Conservation (phyloP, 2,329 filamentous ascomycete genomes). For the Dactylella cylindrospora region DNA sequence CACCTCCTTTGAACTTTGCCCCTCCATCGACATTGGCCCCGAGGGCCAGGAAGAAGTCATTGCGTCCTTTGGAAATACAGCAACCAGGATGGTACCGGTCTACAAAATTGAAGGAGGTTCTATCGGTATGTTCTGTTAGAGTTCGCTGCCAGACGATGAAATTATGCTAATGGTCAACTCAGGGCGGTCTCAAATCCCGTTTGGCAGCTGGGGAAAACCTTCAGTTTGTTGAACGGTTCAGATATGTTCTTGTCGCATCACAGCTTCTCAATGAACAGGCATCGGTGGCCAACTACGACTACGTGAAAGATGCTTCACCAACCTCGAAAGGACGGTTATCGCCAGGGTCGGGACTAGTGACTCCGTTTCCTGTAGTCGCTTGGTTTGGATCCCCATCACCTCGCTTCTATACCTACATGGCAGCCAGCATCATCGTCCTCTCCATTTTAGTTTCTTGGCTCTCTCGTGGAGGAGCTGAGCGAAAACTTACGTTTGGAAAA, state of each 20-base stretch:
- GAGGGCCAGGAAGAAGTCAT: constrained; percentile 53
- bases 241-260: constrained; percentile 88
- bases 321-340: constrained; percentile 22
- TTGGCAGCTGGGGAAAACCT: constrained; percentile 77
- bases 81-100: constrained; percentile 23
- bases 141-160: no score
- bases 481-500: constrained; percentile 59
- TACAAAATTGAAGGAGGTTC: constrained; percentile 30
- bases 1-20: constrained; percentile 24
- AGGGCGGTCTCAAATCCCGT: constrained; percentile 70
- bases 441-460: constrained; percentile 47
- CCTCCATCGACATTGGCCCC: constrained; percentile 23
- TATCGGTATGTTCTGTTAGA: constrained; percentile 53
- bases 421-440: constrained; percentile 46
- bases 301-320: constrained; percentile 14
- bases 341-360: neutral
- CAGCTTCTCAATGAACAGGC: constrained; percentile 76
- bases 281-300: constrained; percentile 54
- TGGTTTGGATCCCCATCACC: constrained; percentile 38
- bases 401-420: constrained; percentile 44
- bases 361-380: constrained; percentile 25
- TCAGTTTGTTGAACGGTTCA: constrained; percentile 86
- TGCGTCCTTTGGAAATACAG: constrained; percentile 52
- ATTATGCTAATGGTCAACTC: constrained; percentile 45
- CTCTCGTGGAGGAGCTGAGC: constrained; percentile 54